Evolutionary conservation across 805 yeast genomes (phyloP), one percentile per base, ranked within the genome.

Genomic region (Brettanomyces nanus): DNA sequence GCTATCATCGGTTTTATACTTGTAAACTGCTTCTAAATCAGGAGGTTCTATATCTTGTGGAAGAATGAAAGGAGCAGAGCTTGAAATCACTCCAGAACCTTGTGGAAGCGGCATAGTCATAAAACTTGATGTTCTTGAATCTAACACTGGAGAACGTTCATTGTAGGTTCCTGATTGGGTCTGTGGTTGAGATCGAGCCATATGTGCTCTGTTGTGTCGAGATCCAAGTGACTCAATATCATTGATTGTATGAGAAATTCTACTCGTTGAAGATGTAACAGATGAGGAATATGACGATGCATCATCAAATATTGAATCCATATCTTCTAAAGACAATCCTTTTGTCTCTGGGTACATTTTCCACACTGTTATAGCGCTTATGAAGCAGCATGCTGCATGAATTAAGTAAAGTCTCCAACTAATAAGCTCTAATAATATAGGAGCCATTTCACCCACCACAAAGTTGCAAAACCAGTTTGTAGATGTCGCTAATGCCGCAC

Each of bases 381-480:
- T 56, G 33, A 77, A 63, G 61, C 95, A 86, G 22, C 85, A 82
- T 19, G 71, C 57, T 1, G 92, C 90, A 43, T 90, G 96, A 38
- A 87, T 71, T 46, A 89, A 61, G 57, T 89, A 87, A 37, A 92
- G 68, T 42, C 78, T 68, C 95, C 95, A 89, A 22, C 72, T 68
- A 49, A 87, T 83, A 5, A 61, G 38, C 48, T 81, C 95, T 52
- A 86, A 80, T 40, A 87, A 68, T 19, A 86, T 73, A 2, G 97
- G 97, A 1, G 95, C 85, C 75, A 83, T 73, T 59, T 85, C 92
- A 10, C 97, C 96, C 20, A 87, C 96, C 26, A 89, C 62, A 66
- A 86, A 89, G 61, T 87, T 87, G 65, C 85, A 87, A 5, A 85
- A 71, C 97, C 97, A 87, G 57, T 87, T 89, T 4, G 95, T 75